Conservation (phyloP, 345 rosid genomes). For the Acer yangbiense region DNA sequence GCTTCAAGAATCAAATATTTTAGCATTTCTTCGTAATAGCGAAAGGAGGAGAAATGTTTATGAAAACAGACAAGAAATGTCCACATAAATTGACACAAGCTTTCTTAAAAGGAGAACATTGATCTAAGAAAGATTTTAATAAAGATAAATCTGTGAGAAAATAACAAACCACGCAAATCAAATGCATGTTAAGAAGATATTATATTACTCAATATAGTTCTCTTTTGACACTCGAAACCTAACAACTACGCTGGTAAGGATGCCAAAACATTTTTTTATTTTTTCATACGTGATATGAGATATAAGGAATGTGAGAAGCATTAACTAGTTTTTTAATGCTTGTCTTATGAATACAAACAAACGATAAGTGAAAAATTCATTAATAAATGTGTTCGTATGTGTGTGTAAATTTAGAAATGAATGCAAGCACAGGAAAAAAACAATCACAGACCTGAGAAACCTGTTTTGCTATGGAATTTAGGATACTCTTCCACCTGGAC, state of each 20-base stretch:
- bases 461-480: constrained; percentile 67
- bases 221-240: neutral
- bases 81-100: neutral
- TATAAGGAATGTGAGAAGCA: neutral
- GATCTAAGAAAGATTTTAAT: neutral
- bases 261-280: too few relatives aligned
- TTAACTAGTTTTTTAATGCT: neutral
- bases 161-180: neutral
- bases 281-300: neutral
- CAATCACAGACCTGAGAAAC: constrained; percentile 64
- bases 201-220: too few relatives aligned
- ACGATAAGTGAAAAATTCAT: neutral
- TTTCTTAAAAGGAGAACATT: neutral
- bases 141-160: neutral
- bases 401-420: neutral
- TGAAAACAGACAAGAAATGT: neutral
- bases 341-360: neutral
- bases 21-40: neutral
- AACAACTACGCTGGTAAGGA: neutral
- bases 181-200: neutral
- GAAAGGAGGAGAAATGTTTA: neutral
- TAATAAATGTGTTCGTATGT: neutral
- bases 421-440: constrained; percentile 1
- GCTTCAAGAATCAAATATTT: neutral
- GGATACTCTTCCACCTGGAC: constrained; percentile 60